These are phyloP conservation scores for Cadophora malorum DNA, from an alignment of 2,329 filamentous ascomycete genomes.

Conservation along the genomic window DNA sequence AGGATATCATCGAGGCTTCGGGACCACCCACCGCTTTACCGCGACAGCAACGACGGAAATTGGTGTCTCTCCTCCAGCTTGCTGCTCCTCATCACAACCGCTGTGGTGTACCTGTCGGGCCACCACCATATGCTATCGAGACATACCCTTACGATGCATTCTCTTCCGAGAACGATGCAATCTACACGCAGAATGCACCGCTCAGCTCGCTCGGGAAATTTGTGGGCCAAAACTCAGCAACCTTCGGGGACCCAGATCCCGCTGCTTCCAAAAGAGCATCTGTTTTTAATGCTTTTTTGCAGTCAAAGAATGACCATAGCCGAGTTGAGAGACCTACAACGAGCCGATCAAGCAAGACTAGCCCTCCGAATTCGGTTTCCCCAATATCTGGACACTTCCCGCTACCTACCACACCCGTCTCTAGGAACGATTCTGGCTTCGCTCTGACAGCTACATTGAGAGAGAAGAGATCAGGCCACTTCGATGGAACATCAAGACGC, in stretches of 20 bases:
- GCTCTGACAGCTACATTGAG: constrained; percentile 83
- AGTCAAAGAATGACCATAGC: constrained; percentile 71
- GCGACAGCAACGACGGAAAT: constrained; percentile 86
- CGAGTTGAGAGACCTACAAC: constrained; percentile 80
- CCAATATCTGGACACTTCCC: constrained; percentile 82
- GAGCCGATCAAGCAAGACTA: constrained; percentile 67
- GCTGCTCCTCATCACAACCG: constrained; percentile 89
- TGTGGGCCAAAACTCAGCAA: constrained; percentile 86
- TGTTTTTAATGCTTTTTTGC: constrained; percentile 90
- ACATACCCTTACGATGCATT: constrained; percentile 91
- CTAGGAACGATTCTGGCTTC: constrained; percentile 90
- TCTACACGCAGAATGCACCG: constrained; percentile 76
- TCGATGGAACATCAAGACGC: constrained; percentile 75
- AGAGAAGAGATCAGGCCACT: constrained; percentile 94
- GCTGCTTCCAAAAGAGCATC: constrained; percentile 59
- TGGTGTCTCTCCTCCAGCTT: constrained; percentile 84
- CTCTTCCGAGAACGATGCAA: constrained; percentile 80
- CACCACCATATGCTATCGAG: constrained; percentile 91
- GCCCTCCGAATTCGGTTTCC: constrained; percentile 71
- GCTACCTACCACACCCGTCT: constrained; percentile 78
- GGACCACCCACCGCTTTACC: constrained; percentile 79
- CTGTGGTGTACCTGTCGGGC: constrained; percentile 85
- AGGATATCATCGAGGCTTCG: constrained; percentile 87
- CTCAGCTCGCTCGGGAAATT: constrained; percentile 81
- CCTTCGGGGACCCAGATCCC: constrained; percentile 72